Conservation (phyloP, 352 stramenopile species). For the Phytophthora aleatoria region DNA sequence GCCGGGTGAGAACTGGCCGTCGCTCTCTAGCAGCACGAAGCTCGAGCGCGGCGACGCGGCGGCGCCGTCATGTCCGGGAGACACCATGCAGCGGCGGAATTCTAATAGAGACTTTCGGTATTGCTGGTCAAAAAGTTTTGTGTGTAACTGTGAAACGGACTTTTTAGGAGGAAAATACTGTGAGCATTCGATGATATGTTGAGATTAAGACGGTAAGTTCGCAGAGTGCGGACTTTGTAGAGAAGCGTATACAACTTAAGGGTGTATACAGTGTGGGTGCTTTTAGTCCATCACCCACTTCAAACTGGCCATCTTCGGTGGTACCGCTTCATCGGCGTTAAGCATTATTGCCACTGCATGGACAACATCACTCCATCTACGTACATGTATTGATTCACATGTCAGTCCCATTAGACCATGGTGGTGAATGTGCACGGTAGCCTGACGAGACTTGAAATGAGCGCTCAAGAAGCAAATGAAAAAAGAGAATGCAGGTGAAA, state of each 20-base stretch:
- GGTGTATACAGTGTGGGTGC: too few relatives aligned
- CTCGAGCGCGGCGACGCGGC: constrained; percentile 53
- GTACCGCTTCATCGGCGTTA: too few relatives aligned
- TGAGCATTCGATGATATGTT: constrained; percentile 5
- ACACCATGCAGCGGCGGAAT: constrained; percentile 11
- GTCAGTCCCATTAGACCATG: too few relatives aligned
- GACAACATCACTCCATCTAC: too few relatives aligned
- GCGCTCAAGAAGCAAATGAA: neutral
- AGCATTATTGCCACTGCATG: too few relatives aligned
- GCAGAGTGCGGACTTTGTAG: constrained; percentile 24
- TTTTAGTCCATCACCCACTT: too few relatives aligned
- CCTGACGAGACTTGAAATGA: too few relatives aligned
- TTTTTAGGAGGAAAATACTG: constrained; percentile 3
- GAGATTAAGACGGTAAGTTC: neutral
- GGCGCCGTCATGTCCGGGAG: constrained; percentile 16
- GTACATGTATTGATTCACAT: too few relatives aligned
- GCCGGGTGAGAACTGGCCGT: constrained; percentile 32
- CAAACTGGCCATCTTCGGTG: too few relatives aligned
- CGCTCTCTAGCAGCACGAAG: constrained; percentile 68
- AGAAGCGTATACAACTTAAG: neutral
- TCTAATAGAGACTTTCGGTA: constrained; percentile 14
- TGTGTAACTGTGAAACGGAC: neutral
- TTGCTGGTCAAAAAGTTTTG: constrained; percentile 24
- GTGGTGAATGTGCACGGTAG: too few relatives aligned
- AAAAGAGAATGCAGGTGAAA: neutral